A percentile compares a stretch with the other conserved stretches of the same genome.
Conservation (phyloP, 1,284 basidiomycete genomes). For the Coniferiporia sulphurascens region DNA sequence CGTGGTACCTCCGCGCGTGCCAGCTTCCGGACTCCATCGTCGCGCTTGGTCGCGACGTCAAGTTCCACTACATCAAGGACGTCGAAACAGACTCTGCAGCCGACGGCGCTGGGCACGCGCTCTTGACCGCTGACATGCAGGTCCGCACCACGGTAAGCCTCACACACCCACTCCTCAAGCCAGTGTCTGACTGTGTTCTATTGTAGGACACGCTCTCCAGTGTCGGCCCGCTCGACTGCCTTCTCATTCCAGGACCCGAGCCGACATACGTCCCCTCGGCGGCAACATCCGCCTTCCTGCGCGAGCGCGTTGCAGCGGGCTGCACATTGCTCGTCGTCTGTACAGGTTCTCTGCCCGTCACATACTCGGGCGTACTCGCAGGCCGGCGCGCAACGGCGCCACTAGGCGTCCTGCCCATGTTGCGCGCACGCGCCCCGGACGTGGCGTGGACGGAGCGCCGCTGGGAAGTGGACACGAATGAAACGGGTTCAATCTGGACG, state of each 20-base stretch:
- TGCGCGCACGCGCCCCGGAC: slow-evolving; percentile 6
- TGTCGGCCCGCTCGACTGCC: slow-evolving; percentile 12
- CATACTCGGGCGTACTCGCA: slow-evolving; percentile 11
- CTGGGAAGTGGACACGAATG: slow-evolving; percentile 3
- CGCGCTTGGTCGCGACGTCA: background rate
- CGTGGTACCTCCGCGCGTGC: slow-evolving; percentile 1
- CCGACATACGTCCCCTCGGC: slow-evolving; percentile 9
- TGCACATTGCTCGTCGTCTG: slow-evolving; percentile 11
- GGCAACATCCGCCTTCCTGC: slow-evolving; percentile 11
- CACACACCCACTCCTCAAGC: background rate
- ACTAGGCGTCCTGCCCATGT: slow-evolving; percentile 3
- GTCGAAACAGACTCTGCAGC: background rate
- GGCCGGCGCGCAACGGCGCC: slow-evolving; percentile 13
- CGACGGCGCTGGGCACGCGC: background rate
- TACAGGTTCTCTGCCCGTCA: slow-evolving; percentile 12
- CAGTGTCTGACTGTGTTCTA: too few species aligned
- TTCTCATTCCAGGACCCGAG: slow-evolving; percentile 14
- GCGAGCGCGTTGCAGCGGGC: background rate
- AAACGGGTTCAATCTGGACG: slow-evolving; percentile 12
- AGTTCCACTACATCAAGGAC: slow-evolving; percentile 15
- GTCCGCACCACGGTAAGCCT: slow-evolving; percentile 10
- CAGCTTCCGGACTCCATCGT: slow-evolving; percentile 5
- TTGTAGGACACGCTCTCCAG: slow-evolving; percentile 13
- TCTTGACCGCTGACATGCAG: background rate
- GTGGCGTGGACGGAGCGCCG: slow-evolving; percentile 11